Base-by-base conservation (phyloP, 2,329 filamentous ascomycete species). In the Pseudogymnoascus sp. region DNA sequence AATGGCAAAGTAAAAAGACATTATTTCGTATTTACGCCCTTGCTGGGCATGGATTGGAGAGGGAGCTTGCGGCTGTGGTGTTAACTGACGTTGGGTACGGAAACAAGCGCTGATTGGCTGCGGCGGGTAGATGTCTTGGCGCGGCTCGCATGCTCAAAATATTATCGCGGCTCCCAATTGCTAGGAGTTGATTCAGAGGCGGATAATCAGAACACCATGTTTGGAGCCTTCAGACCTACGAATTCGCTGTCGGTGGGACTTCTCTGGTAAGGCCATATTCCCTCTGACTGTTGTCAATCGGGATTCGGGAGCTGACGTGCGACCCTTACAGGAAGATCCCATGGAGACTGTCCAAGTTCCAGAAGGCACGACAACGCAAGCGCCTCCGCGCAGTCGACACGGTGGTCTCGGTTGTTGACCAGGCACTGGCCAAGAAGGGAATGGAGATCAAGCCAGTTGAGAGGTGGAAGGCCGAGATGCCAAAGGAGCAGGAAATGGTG, bases 1-100 rank as follows among this genome's bases (percentile, higher is more conserved):
- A 71, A 99, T 96, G 74, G 90, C 90, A 79, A 99, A 98, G 81
- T 97, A 97, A 83, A 98, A 99, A 66, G 93, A 97, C 95, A 98
- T 98, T 68, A 70, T 81, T 64, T 62, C 21, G 34, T 31, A 36
- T 34, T 34, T 57, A 34, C 48, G 16, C 51, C 51, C 28, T 57
- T 6, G 71, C 77, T 69, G 65, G 70, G 72, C 70, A 70, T 70
- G 43, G 23, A 60, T 34, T 45, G 48, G 23, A 60, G 62, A 45
- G 41, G 43, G 31, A 45, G 61, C 61, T 62, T 25, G 36, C n/a
- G 61, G 14, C 39, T 41, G 31, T 45, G 51, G 36, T 62, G 39
- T 51, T 54, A 54, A 63, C 61, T 60, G 39, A 28, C 62, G 60
- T 54, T 62, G 62, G 62, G 62, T 63, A 10, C 45, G 45, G 66